Base-by-base conservation (phyloP, 352 stramenopile genomes). In the Phytopythium cucurbitacearum region DNA sequence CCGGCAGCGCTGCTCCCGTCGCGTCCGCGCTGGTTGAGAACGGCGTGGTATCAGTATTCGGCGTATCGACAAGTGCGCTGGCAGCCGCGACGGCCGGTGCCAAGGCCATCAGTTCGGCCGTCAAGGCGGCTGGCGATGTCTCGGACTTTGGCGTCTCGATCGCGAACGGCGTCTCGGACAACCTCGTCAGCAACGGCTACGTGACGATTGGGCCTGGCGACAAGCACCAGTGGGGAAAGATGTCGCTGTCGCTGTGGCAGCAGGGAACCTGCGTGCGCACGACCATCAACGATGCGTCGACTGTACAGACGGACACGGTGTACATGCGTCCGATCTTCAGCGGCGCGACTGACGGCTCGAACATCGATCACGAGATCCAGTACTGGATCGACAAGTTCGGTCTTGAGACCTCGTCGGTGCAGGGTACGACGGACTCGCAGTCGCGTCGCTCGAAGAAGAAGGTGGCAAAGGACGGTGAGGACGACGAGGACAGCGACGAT, bases 281-380 rank as follows among this genome's bases (percentile, higher is more conserved):
- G 21, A 28, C 21, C 21, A 28, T 28, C 21, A 28, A 28, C 21
- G 21, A 28, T 28, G 21, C 21, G 21, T 46, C 52, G 3, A 69
- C 67, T 0, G 67, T 84, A 16, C 64, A 56, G 1, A 72, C 62
- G 6, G 59, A 72, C 45, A 75, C 65, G 42, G 13, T 79, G 8
- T 79, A 79, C 66, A 78, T 76, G 70, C 67, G 68, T 45, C 70
- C 67, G 16, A 80, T 80, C 64, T 84, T 84, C 65, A 77, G 67
- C 35, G 68, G 71, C 16, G 55, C 63, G 39, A 68, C 64, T 5
- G 60, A 69, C 59, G 67, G 67, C 40, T 75, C 60, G 4, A 75
- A 75, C 57, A 60, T 69, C 39, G 62, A 67, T 35, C 67, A 84
- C 54, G 49, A 74, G 33, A 79, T 81, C 46, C 66, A 80, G 58